Evolutionary conservation across 2,329 filamentous ascomycete species (phyloP), one percentile per base, ranked within the genome.

Genomic region (Thelonectria olida): DNA sequence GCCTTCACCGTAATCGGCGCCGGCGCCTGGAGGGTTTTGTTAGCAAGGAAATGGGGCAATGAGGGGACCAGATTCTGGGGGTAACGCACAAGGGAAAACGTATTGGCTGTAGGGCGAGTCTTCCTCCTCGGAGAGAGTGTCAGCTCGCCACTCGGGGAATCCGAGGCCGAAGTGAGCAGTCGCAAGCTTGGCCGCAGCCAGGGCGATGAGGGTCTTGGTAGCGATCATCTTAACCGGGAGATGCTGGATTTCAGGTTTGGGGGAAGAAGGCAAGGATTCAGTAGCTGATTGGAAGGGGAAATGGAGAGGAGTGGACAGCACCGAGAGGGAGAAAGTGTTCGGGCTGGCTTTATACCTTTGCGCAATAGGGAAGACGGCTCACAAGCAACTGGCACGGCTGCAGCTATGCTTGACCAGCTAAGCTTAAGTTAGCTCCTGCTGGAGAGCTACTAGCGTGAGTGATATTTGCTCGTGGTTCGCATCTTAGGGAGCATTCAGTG

Each of bases 61-160:
- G 9, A n/a, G 19, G n/a, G 10, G 38, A 27, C 25, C 20, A 31
- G n/a, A 7, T 19, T 23, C n/a, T 17, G 23, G 19, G n/a, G 47
- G 45, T 13, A 8, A 67, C 81, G 13, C 76, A 85, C 84, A 86
- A n/a, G 84, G 84, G 61, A 82, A 81, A 2, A 61, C 66, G 78
- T 80, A 85, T 69, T 86, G 82, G 52, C 75, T 81, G 74, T 82
- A 85, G 57, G 73, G 71, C 13, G 70, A 70, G 57, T 76, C 76
- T 27, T 73, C 73, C 58, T 71, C 74, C 19, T 73, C 66, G 20
- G 70, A 65, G 39, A 86, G 78, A 0, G 81, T 83, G 70, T 85
- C 78, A 58, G 75, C 79, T 61, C 84, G 79, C 83, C 82, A 84
- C 2, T 70, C 49, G 4, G 84, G 84, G 68, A 82, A 84, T 12